Evolutionary conservation across 2,329 filamentous ascomycete species (phyloP).

Genomic region (Aureobasidium zeae): DNA sequence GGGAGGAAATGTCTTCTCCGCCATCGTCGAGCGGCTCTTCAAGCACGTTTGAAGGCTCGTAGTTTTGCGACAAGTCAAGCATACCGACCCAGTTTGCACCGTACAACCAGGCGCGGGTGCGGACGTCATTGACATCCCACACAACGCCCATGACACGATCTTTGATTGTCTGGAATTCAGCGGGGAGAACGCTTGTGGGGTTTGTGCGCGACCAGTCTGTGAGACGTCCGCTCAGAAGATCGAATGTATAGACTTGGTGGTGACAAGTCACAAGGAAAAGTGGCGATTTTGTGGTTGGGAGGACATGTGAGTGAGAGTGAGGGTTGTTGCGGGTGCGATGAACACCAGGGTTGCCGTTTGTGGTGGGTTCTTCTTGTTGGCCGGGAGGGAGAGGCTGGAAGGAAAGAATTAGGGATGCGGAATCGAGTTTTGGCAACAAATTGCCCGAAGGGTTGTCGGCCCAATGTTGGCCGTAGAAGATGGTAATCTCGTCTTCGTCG

Average conservation of each 20-base stretch:
- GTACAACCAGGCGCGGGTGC: constrained; percentile 75
- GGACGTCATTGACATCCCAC: constrained; percentile 56
- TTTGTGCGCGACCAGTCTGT: constrained; percentile 83
- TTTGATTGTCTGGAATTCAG: constrained; percentile 61
- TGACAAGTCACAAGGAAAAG: constrained; percentile 54
- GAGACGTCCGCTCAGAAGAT: constrained; percentile 65
- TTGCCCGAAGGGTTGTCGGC: constrained; percentile 55
- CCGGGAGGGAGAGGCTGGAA: constrained; percentile 32
- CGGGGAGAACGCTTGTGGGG: constrained; percentile 62
- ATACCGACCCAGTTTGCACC: constrained; percentile 82
- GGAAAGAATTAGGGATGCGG: constrained; percentile 37
- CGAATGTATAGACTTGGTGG: constrained; percentile 66
- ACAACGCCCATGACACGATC: constrained; percentile 76
- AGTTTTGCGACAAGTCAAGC: constrained; percentile 72
- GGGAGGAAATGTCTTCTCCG: constrained; percentile 12
- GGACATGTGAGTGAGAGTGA: constrained; percentile 47
- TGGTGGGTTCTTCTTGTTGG: constrained; percentile 13
- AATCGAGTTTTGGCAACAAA: constrained; percentile 37
- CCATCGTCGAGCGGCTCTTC: constrained; percentile 2
- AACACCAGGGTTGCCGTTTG: constrained; percentile 40
- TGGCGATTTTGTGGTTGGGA: constrained; percentile 44
- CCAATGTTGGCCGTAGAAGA: constrained; percentile 60
- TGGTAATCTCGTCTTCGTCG: constrained; percentile 37
- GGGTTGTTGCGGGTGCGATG: constrained; percentile 43
- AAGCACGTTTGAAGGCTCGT: constrained; percentile 31